Conservation (phyloP, 306 rosid species). For the Sophora flavescens region DNA sequence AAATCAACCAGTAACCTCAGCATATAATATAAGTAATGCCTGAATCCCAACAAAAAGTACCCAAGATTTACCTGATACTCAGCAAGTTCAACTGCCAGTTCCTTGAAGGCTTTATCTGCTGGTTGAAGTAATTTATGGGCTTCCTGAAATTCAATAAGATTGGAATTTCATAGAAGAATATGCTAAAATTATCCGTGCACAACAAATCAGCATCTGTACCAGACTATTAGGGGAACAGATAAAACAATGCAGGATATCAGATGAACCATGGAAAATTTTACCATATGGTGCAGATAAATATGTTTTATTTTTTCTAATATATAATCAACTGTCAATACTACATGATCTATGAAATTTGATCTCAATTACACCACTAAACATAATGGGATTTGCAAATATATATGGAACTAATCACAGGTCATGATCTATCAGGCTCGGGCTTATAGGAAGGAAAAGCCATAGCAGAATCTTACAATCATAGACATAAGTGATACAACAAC, state of each 20-base stretch:
- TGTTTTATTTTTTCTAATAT: neutral
- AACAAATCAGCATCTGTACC: slow-evolving; percentile 14
- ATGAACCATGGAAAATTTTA: slow-evolving; percentile 15
- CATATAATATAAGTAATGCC: slow-evolving; percentile 21
- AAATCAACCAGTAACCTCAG: slow-evolving; percentile 32
- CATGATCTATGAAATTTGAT: slow-evolving; percentile 18
- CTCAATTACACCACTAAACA: slow-evolving; percentile 14
- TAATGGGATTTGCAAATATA: slow-evolving; percentile 26
- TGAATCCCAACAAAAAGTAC: slow-evolving; percentile 40
- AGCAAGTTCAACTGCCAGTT: slow-evolving; percentile 91
- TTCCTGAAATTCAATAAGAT: slow-evolving; percentile 68
- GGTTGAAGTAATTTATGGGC: slow-evolving; percentile 97
- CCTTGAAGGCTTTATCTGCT: slow-evolving; percentile 84
- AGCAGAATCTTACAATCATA: slow-evolving; percentile 15
- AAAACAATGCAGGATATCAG: slow-evolving; percentile 24
- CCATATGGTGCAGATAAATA: neutral
- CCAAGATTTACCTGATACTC: slow-evolving; percentile 79
- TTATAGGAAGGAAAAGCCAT: slow-evolving; percentile 40
- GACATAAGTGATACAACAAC: slow-evolving; percentile 15
- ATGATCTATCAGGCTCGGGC: slow-evolving; percentile 23
- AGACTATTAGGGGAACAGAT: slow-evolving; percentile 14
- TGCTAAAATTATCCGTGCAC: slow-evolving; percentile 26
- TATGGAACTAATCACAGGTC: slow-evolving; percentile 22
- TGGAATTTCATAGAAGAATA: slow-evolving; percentile 38
- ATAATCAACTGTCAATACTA: slow-evolving; percentile 28